phyloP scores from a whole-genome alignment of 148 eudicot genomes.

The Diospyros lotus region DNA sequence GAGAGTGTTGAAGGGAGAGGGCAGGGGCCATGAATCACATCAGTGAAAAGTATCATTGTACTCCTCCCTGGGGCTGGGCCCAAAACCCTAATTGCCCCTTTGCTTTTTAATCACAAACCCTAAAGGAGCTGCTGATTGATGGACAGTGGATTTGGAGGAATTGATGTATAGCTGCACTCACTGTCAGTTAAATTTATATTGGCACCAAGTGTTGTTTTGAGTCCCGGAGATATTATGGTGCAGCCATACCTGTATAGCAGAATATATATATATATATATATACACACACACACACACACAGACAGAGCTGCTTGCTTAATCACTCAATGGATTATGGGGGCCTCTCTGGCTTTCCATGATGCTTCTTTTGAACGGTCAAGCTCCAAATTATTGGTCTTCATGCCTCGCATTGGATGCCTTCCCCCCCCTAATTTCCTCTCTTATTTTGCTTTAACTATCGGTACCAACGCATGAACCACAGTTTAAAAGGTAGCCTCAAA shows the following conservation, averaged over 20 bases:
- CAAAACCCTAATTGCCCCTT: background rate
- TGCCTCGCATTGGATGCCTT: slow-evolving; percentile 30
- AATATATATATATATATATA: too few relatives aligned
- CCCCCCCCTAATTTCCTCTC: background rate
- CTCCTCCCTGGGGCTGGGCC: slow-evolving; percentile 13
- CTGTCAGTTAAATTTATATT: too few relatives aligned
- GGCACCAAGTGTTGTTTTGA: too few relatives aligned
- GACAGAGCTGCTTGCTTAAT: too few relatives aligned
- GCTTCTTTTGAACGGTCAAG: slow-evolving; percentile 40
- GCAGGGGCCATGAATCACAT: slow-evolving; percentile 34
- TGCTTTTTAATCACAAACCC: slow-evolving; percentile 17
- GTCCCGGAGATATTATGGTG: too few relatives aligned
- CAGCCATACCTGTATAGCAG: too few relatives aligned
- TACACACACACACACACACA: too few relatives aligned
- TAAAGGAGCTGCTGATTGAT: slow-evolving; percentile 15
- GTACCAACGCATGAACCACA: too few relatives aligned
- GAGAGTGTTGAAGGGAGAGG: slow-evolving; percentile 23
- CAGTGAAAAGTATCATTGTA: slow-evolving; percentile 29
- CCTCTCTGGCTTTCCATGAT: slow-evolving; percentile 17
- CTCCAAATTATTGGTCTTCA: slow-evolving; percentile 29
- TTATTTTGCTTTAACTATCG: background rate
- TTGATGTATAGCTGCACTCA: background rate
- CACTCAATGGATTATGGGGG: background rate
- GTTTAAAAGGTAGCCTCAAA: too few relatives aligned
- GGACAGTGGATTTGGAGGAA: background rate